phyloP scores from a whole-genome alignment of 345 rosid species.

The Brassica rapa region DNA sequence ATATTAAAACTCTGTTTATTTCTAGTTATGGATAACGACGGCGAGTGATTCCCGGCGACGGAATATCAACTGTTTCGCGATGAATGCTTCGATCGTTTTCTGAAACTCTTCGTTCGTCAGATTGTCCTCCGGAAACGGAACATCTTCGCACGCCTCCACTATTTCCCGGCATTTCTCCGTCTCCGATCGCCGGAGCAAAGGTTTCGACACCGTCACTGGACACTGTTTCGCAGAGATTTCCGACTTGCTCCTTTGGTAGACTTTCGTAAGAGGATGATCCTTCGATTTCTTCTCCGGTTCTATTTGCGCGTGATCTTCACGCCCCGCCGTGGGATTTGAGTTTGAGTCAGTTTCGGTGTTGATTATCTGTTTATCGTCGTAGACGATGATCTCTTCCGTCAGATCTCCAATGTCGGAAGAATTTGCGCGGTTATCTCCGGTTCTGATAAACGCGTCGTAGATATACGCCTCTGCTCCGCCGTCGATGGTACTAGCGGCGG shows the following conservation, averaged over 20 bases:
- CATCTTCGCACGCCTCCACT: neutral
- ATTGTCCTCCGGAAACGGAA: constrained; percentile 41
- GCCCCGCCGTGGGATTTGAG: constrained; percentile 29
- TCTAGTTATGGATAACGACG: constrained; percentile 33
- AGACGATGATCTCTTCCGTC: constrained; percentile 47
- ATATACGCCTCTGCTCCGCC: constrained; percentile 41
- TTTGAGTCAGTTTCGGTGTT: neutral
- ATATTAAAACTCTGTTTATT: neutral
- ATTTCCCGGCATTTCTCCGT: constrained; percentile 44
- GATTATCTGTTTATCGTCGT: constrained; percentile 36
- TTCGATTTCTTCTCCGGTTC: neutral
- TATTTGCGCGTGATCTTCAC: constrained; percentile 8
- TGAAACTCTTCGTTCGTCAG: constrained; percentile 78
- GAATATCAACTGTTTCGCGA: constrained; percentile 62
- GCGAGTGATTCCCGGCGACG: constrained; percentile 48
- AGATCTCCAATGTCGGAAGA: constrained; percentile 5
- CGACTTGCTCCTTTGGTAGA: constrained; percentile 47
- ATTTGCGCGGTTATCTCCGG: constrained; percentile 31
- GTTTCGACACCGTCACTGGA: neutral
- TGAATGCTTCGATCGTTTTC: constrained; percentile 65
- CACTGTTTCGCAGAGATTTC: constrained; percentile 30
- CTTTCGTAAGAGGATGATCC: constrained; percentile 9
- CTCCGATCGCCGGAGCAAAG: constrained; percentile 55
- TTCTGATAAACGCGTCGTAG: constrained; percentile 49
- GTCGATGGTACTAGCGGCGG: constrained; percentile 10